phyloP scores from a whole-genome alignment of 805 yeast species.

The Cyberlindnera euphorbiae region DNA sequence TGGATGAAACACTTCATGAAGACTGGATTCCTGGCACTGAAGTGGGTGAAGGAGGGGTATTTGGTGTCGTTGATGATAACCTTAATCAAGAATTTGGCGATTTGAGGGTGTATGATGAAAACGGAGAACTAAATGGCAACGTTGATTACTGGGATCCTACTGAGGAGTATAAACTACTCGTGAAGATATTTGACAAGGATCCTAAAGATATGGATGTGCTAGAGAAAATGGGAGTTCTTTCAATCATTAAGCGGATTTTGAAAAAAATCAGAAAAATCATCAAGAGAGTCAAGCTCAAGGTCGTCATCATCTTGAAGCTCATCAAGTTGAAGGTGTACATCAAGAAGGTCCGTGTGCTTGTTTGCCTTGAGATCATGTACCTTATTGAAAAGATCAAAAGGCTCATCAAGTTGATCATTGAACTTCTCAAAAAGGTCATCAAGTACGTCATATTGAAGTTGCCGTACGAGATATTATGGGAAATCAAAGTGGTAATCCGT shows the following conservation, averaged over 20 bases:
- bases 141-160: conserved; percentile 11
- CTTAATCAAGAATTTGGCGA: conserved; percentile 5
- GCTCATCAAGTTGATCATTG: conserved; percentile 13
- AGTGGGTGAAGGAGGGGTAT: neutral
- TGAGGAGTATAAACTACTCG: conserved; percentile 9
- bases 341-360: conserved; percentile 10
- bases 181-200: conserved; percentile 2
- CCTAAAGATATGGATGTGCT: conserved; percentile 11
- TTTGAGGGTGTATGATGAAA: conserved; percentile 4
- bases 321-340: conserved; percentile 19
- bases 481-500: conserved; percentile 15
- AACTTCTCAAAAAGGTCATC: conserved; percentile 15
- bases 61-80: conserved; percentile 2
- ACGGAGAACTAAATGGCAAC: conserved; percentile 2
- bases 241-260: conserved; percentile 11
- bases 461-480: conserved; percentile 19
- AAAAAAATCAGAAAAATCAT: conserved; percentile 13
- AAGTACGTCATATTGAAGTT: conserved; percentile 12
- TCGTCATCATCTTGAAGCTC: conserved; percentile 14
- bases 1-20: neutral
- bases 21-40: too few relatives aligned
- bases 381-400: conserved; percentile 22
- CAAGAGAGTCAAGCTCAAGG: conserved; percentile 13
- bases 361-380: conserved; percentile 18
- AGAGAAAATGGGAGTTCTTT: conserved; percentile 12